These are phyloP conservation scores for Vitis labrusca DNA, from an alignment of 164 flowering plant species.

Conservation along the genomic window DNA sequence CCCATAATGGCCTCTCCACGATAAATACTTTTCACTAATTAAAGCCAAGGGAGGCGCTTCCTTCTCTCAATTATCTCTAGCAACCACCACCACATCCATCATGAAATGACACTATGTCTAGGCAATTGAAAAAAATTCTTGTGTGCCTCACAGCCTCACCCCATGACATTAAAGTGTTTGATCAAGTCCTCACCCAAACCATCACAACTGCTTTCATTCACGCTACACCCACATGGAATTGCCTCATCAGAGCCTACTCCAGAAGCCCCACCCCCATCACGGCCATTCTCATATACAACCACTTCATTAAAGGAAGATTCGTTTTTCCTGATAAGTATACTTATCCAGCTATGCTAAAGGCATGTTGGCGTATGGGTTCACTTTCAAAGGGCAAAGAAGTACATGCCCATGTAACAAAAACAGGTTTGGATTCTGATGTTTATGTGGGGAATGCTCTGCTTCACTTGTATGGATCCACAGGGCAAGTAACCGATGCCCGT, in stretches of 20 bases:
- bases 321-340: conserved; percentile 26
- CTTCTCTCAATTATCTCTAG: not conserved
- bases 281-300: conserved; percentile 27
- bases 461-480: conserved; percentile 18
- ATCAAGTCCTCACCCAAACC: conserved; percentile 25
- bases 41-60: no score
- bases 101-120: not conserved
- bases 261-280: conserved; percentile 27
- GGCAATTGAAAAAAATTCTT: conserved; percentile 3
- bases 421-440: conserved; percentile 21
- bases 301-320: conserved; percentile 15
- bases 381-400: conserved; percentile 27
- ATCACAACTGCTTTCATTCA: conserved; percentile 27
- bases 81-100: not conserved
- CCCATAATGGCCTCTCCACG: no score
- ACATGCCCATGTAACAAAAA: conserved; percentile 30
- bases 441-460: conserved; percentile 28
- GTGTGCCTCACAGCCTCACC: not conserved
- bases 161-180: not conserved
- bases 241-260: conserved; percentile 31
- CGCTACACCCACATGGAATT: conserved; percentile 28
- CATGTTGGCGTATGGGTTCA: conserved; percentile 20
- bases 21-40: no score
- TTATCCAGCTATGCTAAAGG: conserved; percentile 27
- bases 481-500: conserved; percentile 13